These are phyloP conservation scores for Ramaria rubella DNA, from an alignment of 768 basidiomycete species.

Conservation along the genomic window DNA sequence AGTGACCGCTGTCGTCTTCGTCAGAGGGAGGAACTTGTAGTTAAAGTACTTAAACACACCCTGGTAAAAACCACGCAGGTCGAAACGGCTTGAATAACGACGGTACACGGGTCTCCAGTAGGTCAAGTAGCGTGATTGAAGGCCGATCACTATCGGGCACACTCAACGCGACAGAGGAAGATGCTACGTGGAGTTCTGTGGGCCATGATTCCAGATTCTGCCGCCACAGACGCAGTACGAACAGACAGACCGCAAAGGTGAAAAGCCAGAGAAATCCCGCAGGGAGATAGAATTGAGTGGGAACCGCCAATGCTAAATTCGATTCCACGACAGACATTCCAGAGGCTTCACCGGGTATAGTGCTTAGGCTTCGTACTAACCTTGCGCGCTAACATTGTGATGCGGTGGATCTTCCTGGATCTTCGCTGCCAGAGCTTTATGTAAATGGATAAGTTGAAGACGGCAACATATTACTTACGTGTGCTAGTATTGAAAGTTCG, in stretches of 20 bases:
- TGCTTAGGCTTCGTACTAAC: no score
- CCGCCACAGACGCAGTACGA: neutral
- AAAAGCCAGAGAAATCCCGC: neutral
- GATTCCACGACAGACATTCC: neutral
- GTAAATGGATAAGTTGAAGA: no score
- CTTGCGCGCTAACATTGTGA: no score
- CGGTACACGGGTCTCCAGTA: neutral
- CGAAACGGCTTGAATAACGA: conserved; percentile 24
- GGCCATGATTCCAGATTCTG: neutral
- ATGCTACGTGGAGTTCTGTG: neutral
- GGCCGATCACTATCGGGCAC: neutral
- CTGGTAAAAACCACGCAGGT: conserved; percentile 19
- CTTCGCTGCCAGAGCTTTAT: no score
- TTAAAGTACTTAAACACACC: conserved; percentile 11
- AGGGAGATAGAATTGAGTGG: neutral
- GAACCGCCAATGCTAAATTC: neutral
- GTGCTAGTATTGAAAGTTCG: no score
- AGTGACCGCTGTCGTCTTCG: neutral
- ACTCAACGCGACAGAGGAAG: neutral
- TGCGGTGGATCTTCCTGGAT: no score
- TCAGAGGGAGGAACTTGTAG: neutral
- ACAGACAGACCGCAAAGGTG: neutral
- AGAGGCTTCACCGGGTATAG: no score
- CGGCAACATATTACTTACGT: no score
- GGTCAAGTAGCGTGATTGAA: neutral